Evolutionary conservation across 2,329 filamentous ascomycete species (phyloP).

Genomic region (Penicillium verrucosum): DNA sequence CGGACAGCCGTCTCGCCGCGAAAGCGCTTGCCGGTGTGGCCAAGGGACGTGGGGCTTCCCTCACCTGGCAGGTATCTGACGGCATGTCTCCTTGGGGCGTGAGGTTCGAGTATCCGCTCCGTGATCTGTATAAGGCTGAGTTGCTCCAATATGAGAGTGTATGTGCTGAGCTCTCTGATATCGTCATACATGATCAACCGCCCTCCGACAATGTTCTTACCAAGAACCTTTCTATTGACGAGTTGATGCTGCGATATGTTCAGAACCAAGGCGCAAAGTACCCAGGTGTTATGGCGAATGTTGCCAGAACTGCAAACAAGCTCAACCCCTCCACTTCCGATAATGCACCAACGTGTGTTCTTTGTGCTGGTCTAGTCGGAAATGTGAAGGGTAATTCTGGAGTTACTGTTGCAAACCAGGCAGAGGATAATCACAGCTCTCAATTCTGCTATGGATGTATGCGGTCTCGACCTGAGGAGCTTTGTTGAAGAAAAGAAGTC

Average conservation of each 20-base stretch:
- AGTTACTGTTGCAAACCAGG: conserved; percentile 36
- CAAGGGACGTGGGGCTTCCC: conserved; percentile 79
- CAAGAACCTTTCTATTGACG: conserved; percentile 77
- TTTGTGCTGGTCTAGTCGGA: conserved; percentile 68
- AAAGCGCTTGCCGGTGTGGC: conserved; percentile 82
- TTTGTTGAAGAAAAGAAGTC: conserved; percentile 9
- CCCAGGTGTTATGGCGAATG: conserved; percentile 89
- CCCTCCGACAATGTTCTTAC: conserved; percentile 36
- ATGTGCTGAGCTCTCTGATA: conserved; percentile 50
- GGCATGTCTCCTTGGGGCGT: conserved; percentile 60
- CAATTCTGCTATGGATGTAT: conserved; percentile 45
- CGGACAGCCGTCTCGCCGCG: conserved; percentile 82
- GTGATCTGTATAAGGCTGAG: conserved; percentile 82
- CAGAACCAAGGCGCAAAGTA: conserved; percentile 79
- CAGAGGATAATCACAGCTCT: conserved; percentile 52
- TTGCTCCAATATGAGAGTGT: conserved; percentile 62
- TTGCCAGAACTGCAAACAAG: conserved; percentile 87
- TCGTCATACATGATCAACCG: conserved; percentile 46
- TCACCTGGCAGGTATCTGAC: conserved; percentile 80
- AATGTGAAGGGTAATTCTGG: conserved; percentile 62
- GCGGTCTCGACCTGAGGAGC: conserved; percentile 37
- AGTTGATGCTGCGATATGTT: conserved; percentile 87
- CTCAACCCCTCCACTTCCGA: conserved; percentile 51
- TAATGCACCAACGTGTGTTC: conserved; percentile 51
- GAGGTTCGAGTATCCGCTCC: conserved; percentile 72